phyloP scores from a whole-genome alignment of 23 red algal genomes.

The Gracilariopsis chorda region DNA sequence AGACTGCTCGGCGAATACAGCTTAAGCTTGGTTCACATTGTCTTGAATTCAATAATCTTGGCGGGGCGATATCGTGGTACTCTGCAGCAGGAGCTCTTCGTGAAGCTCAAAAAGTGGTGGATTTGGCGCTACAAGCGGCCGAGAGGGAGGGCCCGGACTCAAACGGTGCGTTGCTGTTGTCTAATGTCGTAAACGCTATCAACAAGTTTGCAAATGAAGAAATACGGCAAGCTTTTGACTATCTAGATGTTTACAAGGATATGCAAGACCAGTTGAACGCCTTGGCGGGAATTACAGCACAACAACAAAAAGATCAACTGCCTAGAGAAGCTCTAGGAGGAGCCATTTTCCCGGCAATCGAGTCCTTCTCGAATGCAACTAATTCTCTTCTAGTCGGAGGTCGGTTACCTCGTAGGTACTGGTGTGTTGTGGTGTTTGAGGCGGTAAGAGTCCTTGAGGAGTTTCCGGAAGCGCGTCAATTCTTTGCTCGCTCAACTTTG shows the following conservation, averaged over 20 bases:
- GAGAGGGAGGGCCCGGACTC: constrained; percentile 55
- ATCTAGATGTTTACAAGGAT: constrained; percentile 10
- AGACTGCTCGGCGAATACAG: constrained; percentile 21
- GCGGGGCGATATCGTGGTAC: constrained; percentile 56
- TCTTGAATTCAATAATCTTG: constrained; percentile 27
- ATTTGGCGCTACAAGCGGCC: constrained; percentile 28
- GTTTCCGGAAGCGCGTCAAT: not conserved
- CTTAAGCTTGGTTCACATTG: constrained; percentile 27
- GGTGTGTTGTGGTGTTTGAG: constrained; percentile 12
- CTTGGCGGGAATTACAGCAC: not conserved
- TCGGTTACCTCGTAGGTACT: not conserved
- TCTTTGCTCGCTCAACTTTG: not conserved
- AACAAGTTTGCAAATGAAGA: constrained; percentile 23
- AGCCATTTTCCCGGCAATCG: not conserved
- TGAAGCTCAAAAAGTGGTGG: constrained; percentile 3
- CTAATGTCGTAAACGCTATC: constrained; percentile 32
- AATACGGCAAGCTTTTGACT: constrained; percentile 26
- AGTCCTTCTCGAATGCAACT: not conserved
- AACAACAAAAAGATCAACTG: not conserved
- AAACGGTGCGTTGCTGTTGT: constrained; percentile 4
- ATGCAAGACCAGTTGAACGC: constrained; percentile 15
- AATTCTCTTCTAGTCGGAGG: constrained; percentile 8
- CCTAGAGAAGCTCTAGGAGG: not conserved
- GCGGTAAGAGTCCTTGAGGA: constrained; percentile 9
- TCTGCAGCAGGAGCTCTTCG: constrained; percentile 2